Conservation (phyloP, 2,329 filamentous ascomycete genomes). For the Sarocladiaceae sp. region DNA sequence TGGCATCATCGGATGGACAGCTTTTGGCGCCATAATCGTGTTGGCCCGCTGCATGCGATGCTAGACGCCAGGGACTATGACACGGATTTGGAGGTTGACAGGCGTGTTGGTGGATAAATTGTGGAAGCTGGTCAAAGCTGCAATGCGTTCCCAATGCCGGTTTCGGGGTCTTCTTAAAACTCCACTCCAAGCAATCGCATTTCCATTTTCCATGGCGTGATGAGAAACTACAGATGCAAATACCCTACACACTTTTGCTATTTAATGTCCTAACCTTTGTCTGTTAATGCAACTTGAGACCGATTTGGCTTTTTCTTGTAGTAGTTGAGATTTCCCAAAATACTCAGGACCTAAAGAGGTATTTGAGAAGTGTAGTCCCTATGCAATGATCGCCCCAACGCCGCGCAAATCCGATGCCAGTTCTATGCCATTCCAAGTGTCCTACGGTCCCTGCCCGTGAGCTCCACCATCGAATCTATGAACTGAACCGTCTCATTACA, state of each 20-base stretch:
- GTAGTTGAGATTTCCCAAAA: too few species aligned
- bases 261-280: too few species aligned
- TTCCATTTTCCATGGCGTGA: too few species aligned
- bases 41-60: too few species aligned
- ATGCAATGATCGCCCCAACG: not conserved
- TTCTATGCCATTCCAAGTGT: not conserved
- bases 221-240: too few species aligned
- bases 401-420: not conserved
- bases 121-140: not conserved
- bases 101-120: not conserved
- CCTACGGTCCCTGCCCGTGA: slow-evolving; percentile 7
- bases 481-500: slow-evolving; percentile 22
- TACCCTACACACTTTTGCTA: too few species aligned
- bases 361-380: not conserved
- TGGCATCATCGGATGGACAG: not conserved
- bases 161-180: too few species aligned
- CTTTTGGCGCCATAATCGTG: too few species aligned
- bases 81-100: not conserved
- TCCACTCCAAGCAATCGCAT: too few species aligned
- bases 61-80: not conserved
- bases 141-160: not conserved
- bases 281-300: too few species aligned
- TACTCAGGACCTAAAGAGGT: too few species aligned
- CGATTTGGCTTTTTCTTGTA: too few species aligned
- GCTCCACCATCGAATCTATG: slow-evolving; percentile 19